Percentiles rank a stretch among this genome's conserved stretches.
Evolutionary conservation across 352 stramenopile genomes (phyloP).

Genomic region (Blastocystis sp.): DNA sequence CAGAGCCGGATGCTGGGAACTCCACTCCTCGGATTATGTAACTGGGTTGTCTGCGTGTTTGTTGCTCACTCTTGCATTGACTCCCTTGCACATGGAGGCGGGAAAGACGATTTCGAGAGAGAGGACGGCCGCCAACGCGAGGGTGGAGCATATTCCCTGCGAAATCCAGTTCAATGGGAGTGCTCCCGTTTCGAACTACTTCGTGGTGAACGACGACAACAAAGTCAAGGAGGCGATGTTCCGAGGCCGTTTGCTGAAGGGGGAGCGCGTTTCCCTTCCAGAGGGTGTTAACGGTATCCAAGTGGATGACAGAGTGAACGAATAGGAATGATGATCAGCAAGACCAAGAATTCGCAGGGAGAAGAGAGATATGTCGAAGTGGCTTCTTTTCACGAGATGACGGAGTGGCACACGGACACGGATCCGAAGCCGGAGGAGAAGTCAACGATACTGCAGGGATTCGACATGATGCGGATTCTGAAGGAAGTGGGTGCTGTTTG

Average conservation of each 20-base stretch:
- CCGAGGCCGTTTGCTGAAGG: constrained; percentile 37
- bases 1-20: constrained; percentile 59
- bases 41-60: constrained; percentile 8
- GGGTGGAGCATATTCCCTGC: constrained; percentile 32
- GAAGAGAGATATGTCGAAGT: constrained; percentile 10
- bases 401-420: constrained; percentile 19
- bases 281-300: neutral
- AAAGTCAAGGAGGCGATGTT: constrained; percentile 43
- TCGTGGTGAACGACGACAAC: constrained; percentile 1
- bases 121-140: neutral
- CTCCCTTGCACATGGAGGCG: neutral
- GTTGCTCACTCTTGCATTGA: constrained; percentile 20
- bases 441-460: neutral
- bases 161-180: constrained; percentile 61
- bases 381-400: constrained; percentile 15
- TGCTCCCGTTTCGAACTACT: constrained; percentile 24
- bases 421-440: neutral
- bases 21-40: constrained; percentile 54
- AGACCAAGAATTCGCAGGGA: neutral
- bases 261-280: constrained; percentile 9
- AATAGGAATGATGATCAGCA: constrained; percentile 22
- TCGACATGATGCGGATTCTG: constrained; percentile 26
- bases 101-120: constrained; percentile 1
- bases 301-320: neutral
- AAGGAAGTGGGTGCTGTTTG: neutral